Percentiles rank a stretch among this genome's conserved stretches.
These are phyloP conservation scores for Stylosanthes scabra DNA, from an alignment of 331 rosid species.

Conservation along the genomic window DNA sequence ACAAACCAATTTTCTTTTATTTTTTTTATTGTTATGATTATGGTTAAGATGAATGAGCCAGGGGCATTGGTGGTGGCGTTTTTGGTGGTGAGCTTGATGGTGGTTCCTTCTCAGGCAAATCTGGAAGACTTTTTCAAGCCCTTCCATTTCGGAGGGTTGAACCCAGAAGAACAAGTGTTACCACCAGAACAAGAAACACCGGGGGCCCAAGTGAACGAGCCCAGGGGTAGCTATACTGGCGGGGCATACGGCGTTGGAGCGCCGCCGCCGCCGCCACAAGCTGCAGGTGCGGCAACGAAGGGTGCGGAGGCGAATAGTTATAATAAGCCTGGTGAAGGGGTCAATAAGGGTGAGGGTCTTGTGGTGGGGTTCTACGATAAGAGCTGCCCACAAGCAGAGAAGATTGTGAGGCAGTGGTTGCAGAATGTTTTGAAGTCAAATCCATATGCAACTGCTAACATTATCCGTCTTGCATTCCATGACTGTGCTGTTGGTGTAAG, in stretches of 20 bases:
- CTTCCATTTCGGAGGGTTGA: not conserved
- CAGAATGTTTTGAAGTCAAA: not conserved
- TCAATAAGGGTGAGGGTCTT: no score
- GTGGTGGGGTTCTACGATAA: slow-evolving; percentile 41
- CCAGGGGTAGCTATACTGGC: no score
- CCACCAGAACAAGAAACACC: not conserved
- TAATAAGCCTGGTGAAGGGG: not conserved
- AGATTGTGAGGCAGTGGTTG: slow-evolving; percentile 39
- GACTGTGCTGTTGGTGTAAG: slow-evolving; percentile 81
- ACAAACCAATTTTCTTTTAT: not conserved
- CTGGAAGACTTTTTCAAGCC: no score
- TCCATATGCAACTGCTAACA: slow-evolving; percentile 37
- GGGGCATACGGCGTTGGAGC: no score
- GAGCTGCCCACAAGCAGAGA: slow-evolving; percentile 59
- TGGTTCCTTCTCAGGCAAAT: slow-evolving; percentile 20
- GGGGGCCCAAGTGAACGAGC: no score
- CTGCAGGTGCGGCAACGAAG: no score
- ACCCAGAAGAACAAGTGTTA: not conserved
- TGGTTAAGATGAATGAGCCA: slow-evolving; percentile 21
- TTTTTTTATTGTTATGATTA: no score
- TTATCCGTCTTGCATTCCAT: slow-evolving; percentile 71
- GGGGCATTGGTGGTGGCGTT: not conserved
- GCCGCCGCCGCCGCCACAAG: no score
- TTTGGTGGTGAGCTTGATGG: slow-evolving; percentile 25
- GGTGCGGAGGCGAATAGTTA: not conserved